Conservation (phyloP, 441 rosid genomes). For the Arabidopsis lyrata region DNA sequence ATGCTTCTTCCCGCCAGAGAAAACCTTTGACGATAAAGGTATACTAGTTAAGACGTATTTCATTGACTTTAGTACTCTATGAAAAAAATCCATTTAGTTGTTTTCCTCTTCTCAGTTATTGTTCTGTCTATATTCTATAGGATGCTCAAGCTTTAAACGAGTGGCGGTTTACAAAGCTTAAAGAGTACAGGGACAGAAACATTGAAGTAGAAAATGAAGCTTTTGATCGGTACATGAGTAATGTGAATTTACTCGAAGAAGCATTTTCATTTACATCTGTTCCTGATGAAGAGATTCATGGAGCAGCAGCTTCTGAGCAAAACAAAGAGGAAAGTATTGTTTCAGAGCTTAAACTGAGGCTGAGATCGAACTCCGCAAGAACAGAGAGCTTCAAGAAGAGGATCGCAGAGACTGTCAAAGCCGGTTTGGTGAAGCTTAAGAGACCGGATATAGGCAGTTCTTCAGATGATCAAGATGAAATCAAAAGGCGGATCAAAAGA, state of each 20-base stretch:
- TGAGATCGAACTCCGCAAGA: slow-evolving; percentile 56
- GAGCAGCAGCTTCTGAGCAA: slow-evolving; percentile 46
- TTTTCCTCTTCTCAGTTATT: slow-evolving; percentile 29
- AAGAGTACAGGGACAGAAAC: slow-evolving; percentile 75
- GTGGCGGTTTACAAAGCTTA: slow-evolving; percentile 92
- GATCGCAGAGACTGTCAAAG: slow-evolving; percentile 61
- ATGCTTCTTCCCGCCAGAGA: slow-evolving; percentile 68
- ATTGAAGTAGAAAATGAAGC: slow-evolving; percentile 83
- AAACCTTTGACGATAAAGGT: slow-evolving; percentile 93
- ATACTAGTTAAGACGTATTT: neutral
- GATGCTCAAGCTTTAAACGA: slow-evolving; percentile 87
- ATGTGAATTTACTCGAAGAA: slow-evolving; percentile 82
- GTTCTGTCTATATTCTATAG: slow-evolving; percentile 52
- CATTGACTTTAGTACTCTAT: neutral
- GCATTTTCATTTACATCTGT: slow-evolving; percentile 61
- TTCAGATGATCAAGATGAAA: slow-evolving; percentile 47
- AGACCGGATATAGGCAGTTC: slow-evolving; percentile 36
- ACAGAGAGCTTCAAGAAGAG: slow-evolving; percentile 63
- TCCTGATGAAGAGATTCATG: slow-evolving; percentile 49
- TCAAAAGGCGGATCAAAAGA: slow-evolving; percentile 46
- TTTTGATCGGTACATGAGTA: slow-evolving; percentile 84
- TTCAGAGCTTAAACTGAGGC: slow-evolving; percentile 56
- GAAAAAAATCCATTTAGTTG: slow-evolving; percentile 13
- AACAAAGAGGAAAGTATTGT: slow-evolving; percentile 43
- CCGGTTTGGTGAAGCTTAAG: slow-evolving; percentile 67